Base-by-base conservation (phyloP, 495 filamentous ascomycete species). In the Cryomyces minteri region DNA sequence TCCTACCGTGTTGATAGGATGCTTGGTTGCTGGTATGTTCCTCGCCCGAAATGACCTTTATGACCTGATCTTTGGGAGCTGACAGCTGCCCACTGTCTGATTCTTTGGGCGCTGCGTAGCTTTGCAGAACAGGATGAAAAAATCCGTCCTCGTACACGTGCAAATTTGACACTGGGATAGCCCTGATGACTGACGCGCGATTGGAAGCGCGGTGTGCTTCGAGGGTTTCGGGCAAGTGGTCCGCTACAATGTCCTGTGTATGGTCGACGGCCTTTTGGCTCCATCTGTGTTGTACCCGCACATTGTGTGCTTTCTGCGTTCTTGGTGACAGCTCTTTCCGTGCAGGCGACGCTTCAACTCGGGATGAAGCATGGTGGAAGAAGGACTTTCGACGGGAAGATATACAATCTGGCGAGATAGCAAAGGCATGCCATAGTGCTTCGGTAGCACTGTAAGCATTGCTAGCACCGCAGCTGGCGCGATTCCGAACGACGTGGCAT, bases 201-300 rank as follows among this genome's bases (percentile, higher is more conserved):
- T 76, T 76, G 9, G 58, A 53, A 6, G 51, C 52, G 34, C 70
- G 69, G 51, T 75, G 72, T 18, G 69, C 68, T 45, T 70, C 65
- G 39, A 75, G 60, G 4, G 72, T 75, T 43, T 63, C 64, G 32
- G 51, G 29, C 5, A 61, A 50, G 44, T 59, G 54, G 39, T 59
- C 52, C 9, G 50, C 38, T 40, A 44, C n/a, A 28, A 60, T 53
- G 14, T 50, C 55, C 38, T 40, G 39, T 31, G 12, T 38, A 38
- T 38, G 34, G 9, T 38, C 34, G 34, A 38, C 34, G 34, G 9
- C 1, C 34, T 38, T 9, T 9, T 38, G 1, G 12, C 1, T 9
- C 12, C 12, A 9, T 3, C 9, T 9, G 2, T 14, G 1, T 38
- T 38, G 34, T 3, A 10, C 1, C 9, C 12, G 9, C 9, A 9